Evolutionary conservation across 306 rosid species (phyloP), one percentile per base, ranked within the genome.

Genomic region (Pterocarpus santalinus): DNA sequence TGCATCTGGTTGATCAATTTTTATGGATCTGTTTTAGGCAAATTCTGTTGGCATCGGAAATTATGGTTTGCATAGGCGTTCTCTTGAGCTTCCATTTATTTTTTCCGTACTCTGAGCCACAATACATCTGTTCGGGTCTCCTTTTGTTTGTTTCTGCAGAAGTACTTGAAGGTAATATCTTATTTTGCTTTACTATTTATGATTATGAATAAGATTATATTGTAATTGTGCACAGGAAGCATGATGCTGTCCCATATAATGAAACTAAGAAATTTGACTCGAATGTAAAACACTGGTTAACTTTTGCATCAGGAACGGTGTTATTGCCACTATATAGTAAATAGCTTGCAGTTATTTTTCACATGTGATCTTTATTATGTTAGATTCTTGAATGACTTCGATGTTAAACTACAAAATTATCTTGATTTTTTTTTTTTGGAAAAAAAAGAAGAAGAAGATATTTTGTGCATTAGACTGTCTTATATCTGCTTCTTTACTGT

Each of bases 111-210:
- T 39, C 97, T 5, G 90, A 84, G 86, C 86, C 89, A 4, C 99
- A 96, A 74, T 96, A 96, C 75, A 92, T 96, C 72, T 78, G 85
- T 82, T 96, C 99, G 13, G 99, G 99, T 75, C 97, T 96, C 56
- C 82, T 96, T 82, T 34, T 94, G 91, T 96, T 96, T 86, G 99
- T 96, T 84, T 85, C 97, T 30, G 99, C 99, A 3, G 99, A 96
- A 92, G 99, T 96, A 79, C 98, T 96, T 14, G 99, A 96, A 91
- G 99, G 99, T 94, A 86, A 83, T 90, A 72, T 66, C 67, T 65
- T 56, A 16, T 75, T 68, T 67, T 79, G 15, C 67, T 73, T 68
- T 68, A 34, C 44, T 53, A 58, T 76, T 69, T 87, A 13, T 51
- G 71, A 16, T 43, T 28, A 11, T 83, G 69, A n/a, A 12, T 16